phyloP scores from a whole-genome alignment of 2,329 filamentous ascomycete genomes.

The Intubia oerlemansii region DNA sequence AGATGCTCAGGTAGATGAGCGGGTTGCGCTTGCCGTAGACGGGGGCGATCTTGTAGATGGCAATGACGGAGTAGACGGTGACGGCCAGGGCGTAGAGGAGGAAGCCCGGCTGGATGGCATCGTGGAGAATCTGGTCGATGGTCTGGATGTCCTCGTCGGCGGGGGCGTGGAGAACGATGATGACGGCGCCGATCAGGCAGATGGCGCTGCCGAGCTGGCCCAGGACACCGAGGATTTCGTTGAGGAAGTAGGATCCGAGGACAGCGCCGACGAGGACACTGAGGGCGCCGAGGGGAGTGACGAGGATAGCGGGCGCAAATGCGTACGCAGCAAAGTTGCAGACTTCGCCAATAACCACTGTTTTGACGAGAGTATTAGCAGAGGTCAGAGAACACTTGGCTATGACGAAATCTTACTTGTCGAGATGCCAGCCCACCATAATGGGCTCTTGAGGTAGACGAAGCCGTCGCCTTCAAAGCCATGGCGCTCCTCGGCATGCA shows the following conservation, averaged over 20 bases:
- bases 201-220: slow-evolving; percentile 92
- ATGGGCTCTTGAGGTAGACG: slow-evolving; percentile 79
- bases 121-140: slow-evolving; percentile 77
- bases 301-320: slow-evolving; percentile 94
- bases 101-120: slow-evolving; percentile 83
- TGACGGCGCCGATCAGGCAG: slow-evolving; percentile 85
- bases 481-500: slow-evolving; percentile 74
- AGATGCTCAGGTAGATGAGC: slow-evolving; percentile 90
- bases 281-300: slow-evolving; percentile 82
- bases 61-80: slow-evolving; percentile 63
- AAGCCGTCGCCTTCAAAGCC: slow-evolving; percentile 96
- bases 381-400: not conserved
- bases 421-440: slow-evolving; percentile 91
- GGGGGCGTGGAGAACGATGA: slow-evolving; percentile 93
- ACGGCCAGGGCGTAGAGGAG: slow-evolving; percentile 68
- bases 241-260: slow-evolving; percentile 80
- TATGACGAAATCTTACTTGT: slow-evolving; percentile 39
- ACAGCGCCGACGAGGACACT: slow-evolving; percentile 92
- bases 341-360: slow-evolving; percentile 80
- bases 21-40: slow-evolving; percentile 87
- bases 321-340: slow-evolving; percentile 98
- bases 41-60: slow-evolving; percentile 92
- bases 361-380: slow-evolving; percentile 2
- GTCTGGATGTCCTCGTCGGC: slow-evolving; percentile 80
- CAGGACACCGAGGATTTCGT: slow-evolving; percentile 73